Conservation (phyloP, 2,329 filamentous ascomycete genomes). For the Colletotrichum karsti region DNA sequence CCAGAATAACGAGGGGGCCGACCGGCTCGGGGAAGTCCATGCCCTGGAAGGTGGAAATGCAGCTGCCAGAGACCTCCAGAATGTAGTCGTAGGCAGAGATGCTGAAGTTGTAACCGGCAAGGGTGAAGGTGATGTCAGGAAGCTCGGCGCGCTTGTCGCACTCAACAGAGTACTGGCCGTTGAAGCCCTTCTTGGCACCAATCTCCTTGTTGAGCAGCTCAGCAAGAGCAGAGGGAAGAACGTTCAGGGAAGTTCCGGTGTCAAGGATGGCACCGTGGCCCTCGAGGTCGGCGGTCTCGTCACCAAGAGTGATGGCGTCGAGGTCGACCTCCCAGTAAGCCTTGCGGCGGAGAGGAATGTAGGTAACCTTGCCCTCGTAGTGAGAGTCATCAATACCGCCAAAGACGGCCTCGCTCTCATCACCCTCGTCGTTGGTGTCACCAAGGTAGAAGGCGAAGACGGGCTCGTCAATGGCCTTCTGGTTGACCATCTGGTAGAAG, state of each 20-base stretch:
- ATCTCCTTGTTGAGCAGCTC: slow-evolving; percentile 98
- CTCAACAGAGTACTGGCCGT: slow-evolving; percentile 95
- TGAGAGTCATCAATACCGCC: slow-evolving; percentile 87
- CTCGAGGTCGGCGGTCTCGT: slow-evolving; percentile 87
- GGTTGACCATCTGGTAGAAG: slow-evolving; percentile 95
- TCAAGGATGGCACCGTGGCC: slow-evolving; percentile 97
- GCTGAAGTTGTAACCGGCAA: slow-evolving; percentile 92
- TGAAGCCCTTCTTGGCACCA: slow-evolving; percentile 96
- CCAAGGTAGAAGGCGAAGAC: slow-evolving; percentile 98
- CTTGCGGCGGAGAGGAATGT: slow-evolving; percentile 95
- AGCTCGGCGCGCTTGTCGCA: slow-evolving; percentile 84
- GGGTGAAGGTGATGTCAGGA: slow-evolving; percentile 90
- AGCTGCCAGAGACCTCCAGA: slow-evolving; percentile 92
- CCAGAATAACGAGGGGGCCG: slow-evolving; percentile 93
- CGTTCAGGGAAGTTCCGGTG: slow-evolving; percentile 97
- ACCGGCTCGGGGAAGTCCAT: slow-evolving; percentile 91
- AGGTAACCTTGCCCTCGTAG: slow-evolving; percentile 85
- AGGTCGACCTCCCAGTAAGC: slow-evolving; percentile 99
- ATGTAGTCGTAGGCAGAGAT: slow-evolving; percentile 93
- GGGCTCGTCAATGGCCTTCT: slow-evolving; percentile 88
- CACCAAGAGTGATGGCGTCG: slow-evolving; percentile 88
- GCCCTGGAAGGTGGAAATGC: slow-evolving; percentile 97
- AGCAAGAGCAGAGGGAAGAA: slow-evolving; percentile 88
- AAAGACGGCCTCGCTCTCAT: slow-evolving; percentile 87
- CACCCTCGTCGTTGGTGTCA: slow-evolving; percentile 71